These are phyloP conservation scores for Boletus rubroflammeus DNA, from an alignment of 768 basidiomycete species.

Conservation along the genomic window DNA sequence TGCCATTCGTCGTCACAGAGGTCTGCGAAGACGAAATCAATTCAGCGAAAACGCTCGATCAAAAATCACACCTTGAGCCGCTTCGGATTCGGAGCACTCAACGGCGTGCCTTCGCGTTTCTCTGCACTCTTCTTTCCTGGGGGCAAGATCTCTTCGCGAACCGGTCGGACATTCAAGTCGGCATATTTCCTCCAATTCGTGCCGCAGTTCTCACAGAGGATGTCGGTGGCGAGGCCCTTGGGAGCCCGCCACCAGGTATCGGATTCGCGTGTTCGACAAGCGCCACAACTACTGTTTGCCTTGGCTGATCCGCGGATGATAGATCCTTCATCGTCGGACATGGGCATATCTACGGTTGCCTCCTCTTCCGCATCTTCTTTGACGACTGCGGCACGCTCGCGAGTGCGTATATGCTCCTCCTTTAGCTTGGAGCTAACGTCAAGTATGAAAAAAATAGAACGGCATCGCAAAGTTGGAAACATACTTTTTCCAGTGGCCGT, in stretches of 20 bases:
- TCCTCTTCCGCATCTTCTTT: constrained; percentile 25
- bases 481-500: constrained; percentile 85
- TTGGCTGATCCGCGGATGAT: constrained; percentile 56
- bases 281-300: constrained; percentile 64
- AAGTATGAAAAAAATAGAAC: constrained; percentile 7
- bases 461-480: constrained; percentile 9
- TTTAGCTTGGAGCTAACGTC: constrained; percentile 55
- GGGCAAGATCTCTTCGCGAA: constrained; percentile 61
- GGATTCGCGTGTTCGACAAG: constrained; percentile 80
- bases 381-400: constrained; percentile 33
- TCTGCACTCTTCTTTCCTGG: constrained; percentile 41
- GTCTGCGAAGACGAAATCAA: constrained; percentile 15
- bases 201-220: constrained; percentile 85
- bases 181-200: constrained; percentile 92
- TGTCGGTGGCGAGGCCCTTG: constrained; percentile 69
- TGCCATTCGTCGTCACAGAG: constrained; percentile 44
- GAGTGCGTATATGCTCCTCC: constrained; percentile 60
- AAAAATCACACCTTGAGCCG: constrained; percentile 51
- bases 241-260: constrained; percentile 90
- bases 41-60: neutral
- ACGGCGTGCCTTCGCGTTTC: constrained; percentile 60
- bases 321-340: constrained; percentile 73
- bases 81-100: constrained; percentile 53
- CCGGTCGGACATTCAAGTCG: constrained; percentile 72
- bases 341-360: constrained; percentile 30